Conservation (phyloP, 768 basidiomycete species). For the Agrocybe pediades region DNA sequence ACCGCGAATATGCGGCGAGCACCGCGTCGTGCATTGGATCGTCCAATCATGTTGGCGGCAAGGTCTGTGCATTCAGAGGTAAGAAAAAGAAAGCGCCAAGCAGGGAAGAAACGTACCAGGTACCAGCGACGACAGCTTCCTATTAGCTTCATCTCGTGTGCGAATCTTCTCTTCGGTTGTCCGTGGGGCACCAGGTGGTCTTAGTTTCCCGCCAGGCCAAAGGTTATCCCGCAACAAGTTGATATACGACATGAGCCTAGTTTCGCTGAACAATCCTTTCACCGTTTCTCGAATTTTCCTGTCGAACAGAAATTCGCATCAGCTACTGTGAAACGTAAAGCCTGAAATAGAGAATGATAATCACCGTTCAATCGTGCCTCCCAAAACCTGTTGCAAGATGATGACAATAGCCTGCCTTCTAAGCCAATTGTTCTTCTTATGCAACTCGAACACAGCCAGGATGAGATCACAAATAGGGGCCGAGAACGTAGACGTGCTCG, state of each 20-base stretch:
- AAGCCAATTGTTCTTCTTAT: conserved; percentile 97
- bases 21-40: conserved; percentile 91
- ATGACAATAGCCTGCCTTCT: conserved; percentile 94
- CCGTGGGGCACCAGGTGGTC: conserved; percentile 60
- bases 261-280: conserved; percentile 63
- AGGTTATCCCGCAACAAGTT: conserved; percentile 68
- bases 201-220: conserved; percentile 86
- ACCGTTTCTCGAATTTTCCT: conserved; percentile 89
- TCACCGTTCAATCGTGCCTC: conserved; percentile 94
- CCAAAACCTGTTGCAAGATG: conserved; percentile 93
- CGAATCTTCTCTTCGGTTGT: conserved; percentile 78
- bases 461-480: conserved; percentile 93
- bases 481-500: conserved; percentile 86
- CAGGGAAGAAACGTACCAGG: conserved; percentile 70
- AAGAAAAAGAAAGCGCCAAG: neutral
- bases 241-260: conserved; percentile 69
- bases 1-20: conserved; percentile 93
- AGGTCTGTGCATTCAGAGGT: conserved; percentile 74
- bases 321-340: neutral
- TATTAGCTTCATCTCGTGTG: conserved; percentile 85
- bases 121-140: conserved; percentile 87
- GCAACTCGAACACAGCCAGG: conserved; percentile 90
- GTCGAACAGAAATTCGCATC: conserved; percentile 8
- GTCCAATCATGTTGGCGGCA: conserved; percentile 98
- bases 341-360: conserved; percentile 19